A percentile compares a stretch with the other conserved stretches of the same genome.
phyloP scores from a whole-genome alignment of 257 asterid species.

The Plantago major region DNA sequence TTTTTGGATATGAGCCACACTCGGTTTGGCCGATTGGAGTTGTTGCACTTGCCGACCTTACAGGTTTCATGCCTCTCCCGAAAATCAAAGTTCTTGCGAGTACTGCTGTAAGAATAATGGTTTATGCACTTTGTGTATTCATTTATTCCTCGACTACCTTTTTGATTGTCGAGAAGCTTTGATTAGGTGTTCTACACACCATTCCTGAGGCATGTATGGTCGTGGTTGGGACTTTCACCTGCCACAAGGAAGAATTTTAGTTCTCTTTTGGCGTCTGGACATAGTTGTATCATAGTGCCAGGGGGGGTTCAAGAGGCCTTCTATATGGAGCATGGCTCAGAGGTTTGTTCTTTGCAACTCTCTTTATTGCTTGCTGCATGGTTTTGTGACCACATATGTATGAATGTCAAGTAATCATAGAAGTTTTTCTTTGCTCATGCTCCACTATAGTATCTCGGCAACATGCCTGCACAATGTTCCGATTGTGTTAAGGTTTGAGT shows the following conservation, averaged over 20 bases:
- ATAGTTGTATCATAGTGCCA: slow-evolving; percentile 86
- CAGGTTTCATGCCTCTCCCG: slow-evolving; percentile 82
- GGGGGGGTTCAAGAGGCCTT: slow-evolving; percentile 91
- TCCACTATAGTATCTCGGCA: too few species aligned
- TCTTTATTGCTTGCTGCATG: slow-evolving; percentile 12
- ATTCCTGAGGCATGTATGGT: slow-evolving; percentile 91
- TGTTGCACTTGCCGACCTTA: slow-evolving; percentile 67
- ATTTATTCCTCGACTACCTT: slow-evolving; percentile 10
- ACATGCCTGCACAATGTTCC: too few species aligned
- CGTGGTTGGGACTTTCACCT: slow-evolving; percentile 87
- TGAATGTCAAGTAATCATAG: slow-evolving; percentile 7
- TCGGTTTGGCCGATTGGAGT: slow-evolving; percentile 97
- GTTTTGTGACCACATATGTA: slow-evolving; percentile 4
- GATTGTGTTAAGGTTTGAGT: too few species aligned
- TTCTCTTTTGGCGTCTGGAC: slow-evolving; percentile 72
- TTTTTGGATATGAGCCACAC: slow-evolving; percentile 95
- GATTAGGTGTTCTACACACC: slow-evolving; percentile 86
- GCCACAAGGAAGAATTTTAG: slow-evolving; percentile 63
- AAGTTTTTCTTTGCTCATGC: neutral
- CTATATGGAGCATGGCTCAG: slow-evolving; percentile 78
- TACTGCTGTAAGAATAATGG: slow-evolving; percentile 59
- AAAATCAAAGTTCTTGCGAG: slow-evolving; percentile 91
- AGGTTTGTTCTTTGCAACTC: slow-evolving; percentile 43
- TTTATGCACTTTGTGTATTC: slow-evolving; percentile 6
- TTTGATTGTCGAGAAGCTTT: slow-evolving; percentile 18